Conservation (phyloP, 1,284 basidiomycete genomes). For the Rhodotorula sp. region DNA sequence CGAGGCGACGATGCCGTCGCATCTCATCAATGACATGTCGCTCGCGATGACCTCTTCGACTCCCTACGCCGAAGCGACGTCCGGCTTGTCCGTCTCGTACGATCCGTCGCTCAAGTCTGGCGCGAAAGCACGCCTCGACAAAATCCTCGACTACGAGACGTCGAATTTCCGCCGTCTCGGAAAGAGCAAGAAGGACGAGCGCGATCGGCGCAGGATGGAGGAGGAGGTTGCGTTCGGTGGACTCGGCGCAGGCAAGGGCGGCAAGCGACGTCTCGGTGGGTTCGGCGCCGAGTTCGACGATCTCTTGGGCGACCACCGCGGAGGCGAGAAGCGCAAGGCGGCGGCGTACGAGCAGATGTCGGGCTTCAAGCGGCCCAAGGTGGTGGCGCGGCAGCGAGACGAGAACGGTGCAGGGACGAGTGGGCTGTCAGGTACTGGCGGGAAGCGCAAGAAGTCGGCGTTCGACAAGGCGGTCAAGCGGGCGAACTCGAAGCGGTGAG, state of each 20-base stretch:
- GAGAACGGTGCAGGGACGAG: constrained; percentile 16
- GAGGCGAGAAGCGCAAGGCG: constrained; percentile 29
- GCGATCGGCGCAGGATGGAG: constrained; percentile 77
- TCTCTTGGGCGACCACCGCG: constrained; percentile 47
- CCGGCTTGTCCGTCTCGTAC: constrained; percentile 60
- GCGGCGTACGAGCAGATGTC: constrained; percentile 38
- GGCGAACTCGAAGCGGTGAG: constrained; percentile 5
- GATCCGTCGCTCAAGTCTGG: constrained; percentile 52
- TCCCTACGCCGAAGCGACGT: constrained; percentile 68
- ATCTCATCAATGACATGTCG: constrained; percentile 42
- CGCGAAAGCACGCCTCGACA: constrained; percentile 72
- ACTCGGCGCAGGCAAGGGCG: constrained; percentile 40
- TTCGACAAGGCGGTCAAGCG: constrained; percentile 42
- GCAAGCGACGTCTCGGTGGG: constrained; percentile 49
- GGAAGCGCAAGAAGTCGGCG: constrained; percentile 31
- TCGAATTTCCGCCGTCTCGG: constrained; percentile 90
- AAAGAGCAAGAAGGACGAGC: constrained; percentile 85
- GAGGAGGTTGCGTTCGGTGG: constrained; percentile 84
- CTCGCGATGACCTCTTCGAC: constrained; percentile 59
- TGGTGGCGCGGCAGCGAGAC: constrained; percentile 6
- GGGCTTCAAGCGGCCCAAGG: constrained; percentile 31
- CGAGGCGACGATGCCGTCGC: constrained; percentile 32
- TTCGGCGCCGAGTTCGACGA: constrained; percentile 48
- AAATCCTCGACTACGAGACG: constrained; percentile 89
- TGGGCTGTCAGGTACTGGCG: constrained; percentile 23